Evolutionary conservation across 371 early-diverging fungal species (phyloP), one percentile per base, ranked within the genome.

Genomic region (Ordospora colligata): DNA sequence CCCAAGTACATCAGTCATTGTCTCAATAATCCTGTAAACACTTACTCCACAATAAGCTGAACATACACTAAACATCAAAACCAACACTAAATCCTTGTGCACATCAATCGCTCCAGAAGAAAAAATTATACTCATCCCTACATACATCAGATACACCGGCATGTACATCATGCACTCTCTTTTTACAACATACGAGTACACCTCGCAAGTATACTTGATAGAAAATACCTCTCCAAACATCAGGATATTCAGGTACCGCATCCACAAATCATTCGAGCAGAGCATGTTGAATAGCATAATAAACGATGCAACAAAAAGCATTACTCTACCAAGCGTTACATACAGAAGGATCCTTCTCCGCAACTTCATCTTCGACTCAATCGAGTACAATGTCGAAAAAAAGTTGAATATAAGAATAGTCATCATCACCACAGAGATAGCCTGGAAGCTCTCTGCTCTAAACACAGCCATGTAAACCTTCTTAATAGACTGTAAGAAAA

Each of bases 141-240:
- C 37, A 37, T 58, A 58, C 58, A 58, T 58, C 58, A 32, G 3
- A 37, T 58, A 58, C 14, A 37, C 37, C 37, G 58, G 58, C 17
- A 19, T 58, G 58, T 37, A 58, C 25, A 58, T 12, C 17, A 58
- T 37, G 2, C 23, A 19, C 19, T 43, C 40, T 17, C 44, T 52
- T 19, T 19, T 32, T 12, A 69, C 51, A 6, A 69, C 51, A 42
- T 69, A 52, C n/a, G 23, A 69, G n/a, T 40, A 69, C 12, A 69
- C 52, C 32, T 69, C 69, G 40, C 51, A 43, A n/a, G 51, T 52
- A 42, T 69, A 69, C 3, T 53, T 69, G 11, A 69, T 51, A 19
- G 69, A 69, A 51, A 69, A 69, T 42, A 43, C 51, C 49, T 69
- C 52, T 21, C 47, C 69, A 43, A 69, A 69, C 25, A 69, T 69